A percentile compares a stretch with the other conserved stretches of the same genome.
Evolutionary conservation across 129 eudicot species (phyloP).

Genomic region (Lonicera japonica): DNA sequence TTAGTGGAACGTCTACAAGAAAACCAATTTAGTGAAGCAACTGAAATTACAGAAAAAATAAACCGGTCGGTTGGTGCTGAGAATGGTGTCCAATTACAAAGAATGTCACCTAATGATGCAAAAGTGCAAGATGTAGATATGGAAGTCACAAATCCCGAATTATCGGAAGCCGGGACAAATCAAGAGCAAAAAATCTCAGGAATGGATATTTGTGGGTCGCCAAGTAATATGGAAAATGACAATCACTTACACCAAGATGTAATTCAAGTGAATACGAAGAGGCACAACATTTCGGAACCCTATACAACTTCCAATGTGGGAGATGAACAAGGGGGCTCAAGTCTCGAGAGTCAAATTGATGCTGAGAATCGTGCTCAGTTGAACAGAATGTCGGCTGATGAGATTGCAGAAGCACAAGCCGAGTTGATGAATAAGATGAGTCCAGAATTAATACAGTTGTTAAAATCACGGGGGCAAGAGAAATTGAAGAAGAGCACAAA

Average conservation of each 20-base stretch:
- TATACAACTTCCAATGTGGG: constrained; percentile 11
- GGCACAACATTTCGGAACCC: constrained; percentile 10
- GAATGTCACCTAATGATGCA: constrained; percentile 7
- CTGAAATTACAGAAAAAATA: neutral
- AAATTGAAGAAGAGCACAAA: constrained; percentile 40
- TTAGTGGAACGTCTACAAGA: neutral
- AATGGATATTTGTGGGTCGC: constrained; percentile 14
- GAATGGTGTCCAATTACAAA: constrained; percentile 7
- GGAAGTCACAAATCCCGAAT: constrained; percentile 11
- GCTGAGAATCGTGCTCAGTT: constrained; percentile 75
- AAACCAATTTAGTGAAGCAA: neutral
- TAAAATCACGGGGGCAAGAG: constrained; percentile 50
- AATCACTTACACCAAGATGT: neutral
- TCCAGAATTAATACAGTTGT: constrained; percentile 48
- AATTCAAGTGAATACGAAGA: constrained; percentile 14
- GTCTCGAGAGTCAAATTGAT: constrained; percentile 74
- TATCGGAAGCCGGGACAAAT: constrained; percentile 13
- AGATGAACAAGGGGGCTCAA: constrained; percentile 26
- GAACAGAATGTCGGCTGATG: constrained; percentile 72
- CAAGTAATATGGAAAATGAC: neutral
- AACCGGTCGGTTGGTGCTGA: neutral
- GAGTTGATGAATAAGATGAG: constrained; percentile 62
- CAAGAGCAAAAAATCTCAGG: constrained; percentile 2
- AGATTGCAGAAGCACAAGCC: constrained; percentile 80
- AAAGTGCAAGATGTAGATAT: constrained; percentile 14